These are phyloP conservation scores for Botrytis hyacinthi DNA, from an alignment of 2,329 filamentous ascomycete species.

Conservation along the genomic window DNA sequence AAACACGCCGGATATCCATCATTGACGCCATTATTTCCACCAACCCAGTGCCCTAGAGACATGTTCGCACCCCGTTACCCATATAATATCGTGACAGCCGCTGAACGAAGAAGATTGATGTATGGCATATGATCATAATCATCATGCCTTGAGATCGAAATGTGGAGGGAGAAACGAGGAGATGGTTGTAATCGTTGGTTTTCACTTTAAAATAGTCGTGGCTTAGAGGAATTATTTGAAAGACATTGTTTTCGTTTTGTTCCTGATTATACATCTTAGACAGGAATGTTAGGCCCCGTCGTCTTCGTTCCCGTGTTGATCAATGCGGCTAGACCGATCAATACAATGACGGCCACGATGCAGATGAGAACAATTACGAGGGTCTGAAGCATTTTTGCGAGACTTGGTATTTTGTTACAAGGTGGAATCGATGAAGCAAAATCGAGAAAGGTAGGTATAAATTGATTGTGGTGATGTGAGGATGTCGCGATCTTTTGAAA, in stretches of 20 bases:
- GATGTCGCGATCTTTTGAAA: neutral
- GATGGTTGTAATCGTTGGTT: neutral
- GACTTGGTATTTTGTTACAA: neutral
- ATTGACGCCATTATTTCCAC: constrained; percentile 3
- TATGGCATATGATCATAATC: neutral
- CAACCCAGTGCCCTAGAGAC: neutral
- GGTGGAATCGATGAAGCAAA: neutral
- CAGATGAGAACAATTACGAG: constrained; percentile 14
- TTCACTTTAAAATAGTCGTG: neutral
- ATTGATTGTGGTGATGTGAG: neutral
- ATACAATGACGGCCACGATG: neutral
- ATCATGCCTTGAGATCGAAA: neutral
- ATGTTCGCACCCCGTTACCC: neutral
- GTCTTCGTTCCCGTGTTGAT: constrained; percentile 1
- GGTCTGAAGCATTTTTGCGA: constrained; percentile 11
- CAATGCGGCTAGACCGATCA: constrained; percentile 14
- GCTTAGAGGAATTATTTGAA: neutral
- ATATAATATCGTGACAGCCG: neutral
- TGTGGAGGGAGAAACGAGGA: neutral
- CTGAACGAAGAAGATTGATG: neutral
- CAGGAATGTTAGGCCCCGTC: neutral
- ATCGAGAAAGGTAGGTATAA: neutral
- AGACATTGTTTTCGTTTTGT: neutral
- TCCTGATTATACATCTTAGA: neutral
- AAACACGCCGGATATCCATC: neutral